Evolutionary conservation across 257 asterid species (phyloP).

Genomic region (Cordia subcordata): DNA sequence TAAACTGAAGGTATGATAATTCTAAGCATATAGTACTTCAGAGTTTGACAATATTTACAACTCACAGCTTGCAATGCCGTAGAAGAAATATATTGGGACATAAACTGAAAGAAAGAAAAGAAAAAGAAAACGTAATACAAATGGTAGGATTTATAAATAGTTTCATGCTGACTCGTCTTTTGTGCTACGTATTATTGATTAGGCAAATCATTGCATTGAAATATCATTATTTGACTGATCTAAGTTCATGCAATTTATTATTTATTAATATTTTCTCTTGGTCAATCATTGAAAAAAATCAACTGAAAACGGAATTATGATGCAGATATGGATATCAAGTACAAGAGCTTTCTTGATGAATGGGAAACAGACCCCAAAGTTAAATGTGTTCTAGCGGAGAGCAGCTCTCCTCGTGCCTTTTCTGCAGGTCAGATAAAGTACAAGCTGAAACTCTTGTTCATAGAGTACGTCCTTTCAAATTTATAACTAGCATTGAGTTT

Average conservation of each 20-base stretch:
- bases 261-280: too few species aligned
- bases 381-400: slow-evolving; percentile 84
- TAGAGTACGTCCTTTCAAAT: too few species aligned
- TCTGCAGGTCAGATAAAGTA: slow-evolving; percentile 61
- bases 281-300: too few species aligned
- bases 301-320: too few species aligned
- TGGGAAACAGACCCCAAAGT: slow-evolving; percentile 91
- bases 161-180: background rate
- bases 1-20: background rate
- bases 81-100: background rate
- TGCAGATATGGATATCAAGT: slow-evolving; percentile 88
- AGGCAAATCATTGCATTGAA: too few species aligned
- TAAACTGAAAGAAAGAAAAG: too few species aligned
- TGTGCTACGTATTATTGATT: background rate
- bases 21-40: too few species aligned
- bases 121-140: background rate
- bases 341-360: slow-evolving; percentile 75
- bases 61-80: background rate
- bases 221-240: too few species aligned
- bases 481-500: too few species aligned
- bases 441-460: too few species aligned
- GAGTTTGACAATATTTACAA: too few species aligned
- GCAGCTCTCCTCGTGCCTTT: slow-evolving; percentile 89
- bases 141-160: background rate
- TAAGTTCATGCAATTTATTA: too few species aligned